Percentiles rank a stretch among this genome's conserved stretches.
Conservation (phyloP, 164 flowering plant genomes). For the Umbellularia californica region DNA sequence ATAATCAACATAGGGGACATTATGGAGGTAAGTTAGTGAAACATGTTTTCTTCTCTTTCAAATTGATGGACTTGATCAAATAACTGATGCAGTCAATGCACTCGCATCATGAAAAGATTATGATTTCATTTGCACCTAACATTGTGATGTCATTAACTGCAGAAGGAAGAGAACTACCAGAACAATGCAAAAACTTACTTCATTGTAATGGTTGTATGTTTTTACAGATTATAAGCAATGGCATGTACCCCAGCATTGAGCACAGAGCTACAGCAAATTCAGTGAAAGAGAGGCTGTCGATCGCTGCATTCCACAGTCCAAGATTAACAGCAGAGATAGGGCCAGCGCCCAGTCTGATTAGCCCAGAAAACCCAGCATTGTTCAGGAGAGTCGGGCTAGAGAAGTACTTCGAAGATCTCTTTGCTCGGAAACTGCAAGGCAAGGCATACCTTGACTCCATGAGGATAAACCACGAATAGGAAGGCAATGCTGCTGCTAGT, state of each 20-base stretch:
- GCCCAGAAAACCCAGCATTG: constrained; percentile 22
- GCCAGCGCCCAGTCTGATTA: constrained; percentile 14
- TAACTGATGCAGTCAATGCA: background rate
- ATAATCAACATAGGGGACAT: constrained; percentile 44
- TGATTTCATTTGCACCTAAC: background rate
- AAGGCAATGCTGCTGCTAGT: background rate
- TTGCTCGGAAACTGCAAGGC: constrained; percentile 3
- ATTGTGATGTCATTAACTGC: background rate
- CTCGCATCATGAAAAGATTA: background rate
- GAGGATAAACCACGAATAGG: background rate
- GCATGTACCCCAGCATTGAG: constrained; percentile 32
- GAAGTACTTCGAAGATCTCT: constrained; percentile 11
- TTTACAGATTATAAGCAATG: constrained; percentile 37
- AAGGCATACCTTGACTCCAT: background rate
- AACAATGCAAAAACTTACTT: background rate
- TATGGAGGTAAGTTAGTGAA: constrained; percentile 32
- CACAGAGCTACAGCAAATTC: constrained; percentile 35
- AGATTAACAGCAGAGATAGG: constrained; percentile 26
- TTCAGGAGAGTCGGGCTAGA: constrained; percentile 20
- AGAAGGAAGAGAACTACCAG: too few relatives aligned
- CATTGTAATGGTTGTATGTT: background rate
- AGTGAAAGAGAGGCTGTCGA: constrained; percentile 32
- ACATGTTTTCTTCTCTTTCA: background rate
- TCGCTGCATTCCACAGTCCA: constrained; percentile 33
- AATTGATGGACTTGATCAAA: background rate